Evolutionary conservation across 1,139 yeast genomes (phyloP).

Genomic region (Groenewaldozyma auringiensis): DNA sequence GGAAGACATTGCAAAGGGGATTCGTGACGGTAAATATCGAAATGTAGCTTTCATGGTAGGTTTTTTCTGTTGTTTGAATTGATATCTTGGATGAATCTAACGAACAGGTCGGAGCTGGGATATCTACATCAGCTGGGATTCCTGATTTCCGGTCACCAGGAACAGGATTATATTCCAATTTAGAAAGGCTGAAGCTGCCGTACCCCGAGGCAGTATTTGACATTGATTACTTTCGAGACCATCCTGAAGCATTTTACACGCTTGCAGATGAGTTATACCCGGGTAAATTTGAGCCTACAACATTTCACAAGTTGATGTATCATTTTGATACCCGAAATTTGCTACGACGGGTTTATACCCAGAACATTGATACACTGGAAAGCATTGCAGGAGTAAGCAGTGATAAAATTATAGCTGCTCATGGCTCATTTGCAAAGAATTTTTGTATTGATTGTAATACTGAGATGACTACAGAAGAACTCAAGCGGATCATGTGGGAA

Average conservation of each 20-base stretch:
- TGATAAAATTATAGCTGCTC: constrained; percentile 75
- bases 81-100: not conserved
- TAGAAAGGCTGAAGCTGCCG: constrained; percentile 67
- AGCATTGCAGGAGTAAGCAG: constrained; percentile 69
- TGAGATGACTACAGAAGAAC: constrained; percentile 45
- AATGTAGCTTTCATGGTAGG: constrained; percentile 33
- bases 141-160: constrained; percentile 92
- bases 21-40: constrained; percentile 22
- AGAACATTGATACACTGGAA: constrained; percentile 87
- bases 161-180: constrained; percentile 82
- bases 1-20: constrained; percentile 23
- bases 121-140: constrained; percentile 86
- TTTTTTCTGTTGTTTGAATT: too few species aligned
- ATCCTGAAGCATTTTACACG: constrained; percentile 78
- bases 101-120: constrained; percentile 72
- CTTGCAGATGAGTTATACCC: constrained; percentile 83
- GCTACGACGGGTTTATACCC: constrained; percentile 72
- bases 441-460: constrained; percentile 71
- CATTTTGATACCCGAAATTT: constrained; percentile 55
- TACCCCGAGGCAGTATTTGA: constrained; percentile 96
- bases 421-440: constrained; percentile 82
- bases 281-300: constrained; percentile 76
- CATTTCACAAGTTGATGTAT: constrained; percentile 65
- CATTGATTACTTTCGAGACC: constrained; percentile 63
- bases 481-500: constrained; percentile 40